Conservation (phyloP, 106 monocot species). For the Agapanthus africanus region DNA sequence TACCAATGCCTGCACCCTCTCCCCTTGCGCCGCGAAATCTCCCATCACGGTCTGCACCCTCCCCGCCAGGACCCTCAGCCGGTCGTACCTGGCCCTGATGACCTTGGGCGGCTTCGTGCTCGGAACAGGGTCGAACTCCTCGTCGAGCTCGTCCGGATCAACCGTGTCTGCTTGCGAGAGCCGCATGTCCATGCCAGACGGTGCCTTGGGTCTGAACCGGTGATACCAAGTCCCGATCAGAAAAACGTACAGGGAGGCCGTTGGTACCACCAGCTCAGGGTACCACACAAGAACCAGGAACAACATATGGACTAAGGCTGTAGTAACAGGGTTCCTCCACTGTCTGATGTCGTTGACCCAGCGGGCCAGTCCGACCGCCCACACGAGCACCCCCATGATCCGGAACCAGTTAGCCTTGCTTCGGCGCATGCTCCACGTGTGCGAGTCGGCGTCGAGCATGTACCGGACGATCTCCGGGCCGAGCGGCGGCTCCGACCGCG, state of each 20-base stretch:
- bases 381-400: slow-evolving; percentile 79
- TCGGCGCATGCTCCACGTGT: slow-evolving; percentile 80
- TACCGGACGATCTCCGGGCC: slow-evolving; percentile 84
- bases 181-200: slow-evolving; percentile 68
- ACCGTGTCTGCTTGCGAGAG: slow-evolving; percentile 74
- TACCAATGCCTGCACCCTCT: slow-evolving; percentile 89
- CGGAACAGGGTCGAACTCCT: slow-evolving; percentile 81
- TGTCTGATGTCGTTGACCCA: slow-evolving; percentile 69
- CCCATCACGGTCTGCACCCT: slow-evolving; percentile 91
- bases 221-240: slow-evolving; percentile 74
- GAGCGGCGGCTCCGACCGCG: slow-evolving; percentile 74
- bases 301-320: slow-evolving; percentile 72
- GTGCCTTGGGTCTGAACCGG: slow-evolving; percentile 53
- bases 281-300: slow-evolving; percentile 90
- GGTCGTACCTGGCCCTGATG: slow-evolving; percentile 61
- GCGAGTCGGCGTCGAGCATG: slow-evolving; percentile 80
- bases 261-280: slow-evolving; percentile 78
- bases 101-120: slow-evolving; percentile 33
- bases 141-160: slow-evolving; percentile 80
- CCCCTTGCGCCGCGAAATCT: slow-evolving; percentile 94
- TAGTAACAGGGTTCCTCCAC: slow-evolving; percentile 79
- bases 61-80: slow-evolving; percentile 56
- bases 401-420: slow-evolving; percentile 92
- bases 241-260: slow-evolving; percentile 65
- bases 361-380: slow-evolving; percentile 57